Percentiles rank a stretch among this genome's conserved stretches.
These are phyloP conservation scores for Byssochlamys sp. DNA, from an alignment of 2,329 filamentous ascomycete genomes.

Conservation along the genomic window DNA sequence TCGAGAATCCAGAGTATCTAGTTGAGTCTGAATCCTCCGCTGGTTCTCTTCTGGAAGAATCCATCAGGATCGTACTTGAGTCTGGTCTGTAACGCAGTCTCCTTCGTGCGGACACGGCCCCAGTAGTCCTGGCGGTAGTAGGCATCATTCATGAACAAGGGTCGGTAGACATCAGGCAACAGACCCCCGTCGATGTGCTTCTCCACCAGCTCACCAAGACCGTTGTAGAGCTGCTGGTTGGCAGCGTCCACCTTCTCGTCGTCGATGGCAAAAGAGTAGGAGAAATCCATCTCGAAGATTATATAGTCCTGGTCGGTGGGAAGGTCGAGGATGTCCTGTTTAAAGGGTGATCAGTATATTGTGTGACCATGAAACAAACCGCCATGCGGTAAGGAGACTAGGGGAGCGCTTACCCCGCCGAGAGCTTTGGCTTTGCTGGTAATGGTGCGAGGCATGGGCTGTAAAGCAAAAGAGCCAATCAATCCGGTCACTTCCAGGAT, in stretches of 20 bases:
- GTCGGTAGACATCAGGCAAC: slow-evolving; percentile 32
- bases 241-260: slow-evolving; percentile 30
- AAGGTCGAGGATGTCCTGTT: slow-evolving; percentile 32
- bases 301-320: slow-evolving; percentile 34
- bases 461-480: slow-evolving; percentile 27
- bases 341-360: slow-evolving; percentile 1
- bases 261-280: slow-evolving; percentile 27
- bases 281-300: slow-evolving; percentile 38
- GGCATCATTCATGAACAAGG: slow-evolving; percentile 40
- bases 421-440: slow-evolving; percentile 22
- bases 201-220: slow-evolving; percentile 24
- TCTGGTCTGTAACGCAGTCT: slow-evolving; percentile 24
- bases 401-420: slow-evolving; percentile 25
- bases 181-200: slow-evolving; percentile 24
- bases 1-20: not conserved
- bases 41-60: slow-evolving; percentile 33
- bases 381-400: not conserved
- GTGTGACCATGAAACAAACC: not conserved
- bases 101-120: slow-evolving; percentile 25
- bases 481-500: slow-evolving; percentile 19
- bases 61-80: slow-evolving; percentile 30
- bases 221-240: slow-evolving; percentile 29
- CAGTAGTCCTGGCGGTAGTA: slow-evolving; percentile 38
- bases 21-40: slow-evolving; percentile 29
- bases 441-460: slow-evolving; percentile 27